Percentiles rank a stretch among this genome's conserved stretches.
phyloP scores from a whole-genome alignment of 2,329 filamentous ascomycete genomes.

The Paracoccidioides brasiliensis region DNA sequence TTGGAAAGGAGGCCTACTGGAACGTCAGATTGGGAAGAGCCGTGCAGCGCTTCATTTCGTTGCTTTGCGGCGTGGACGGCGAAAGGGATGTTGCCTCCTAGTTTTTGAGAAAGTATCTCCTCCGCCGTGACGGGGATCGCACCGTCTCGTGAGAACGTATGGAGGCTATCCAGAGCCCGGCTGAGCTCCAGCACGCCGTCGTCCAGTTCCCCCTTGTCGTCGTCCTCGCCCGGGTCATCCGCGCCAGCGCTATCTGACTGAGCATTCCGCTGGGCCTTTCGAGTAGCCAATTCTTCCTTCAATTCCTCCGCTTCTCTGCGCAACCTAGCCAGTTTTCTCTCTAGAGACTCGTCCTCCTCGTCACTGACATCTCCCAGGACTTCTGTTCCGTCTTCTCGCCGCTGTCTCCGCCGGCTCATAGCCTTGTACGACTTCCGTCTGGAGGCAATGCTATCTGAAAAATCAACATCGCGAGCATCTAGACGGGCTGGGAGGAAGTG shows the following conservation, averaged over 20 bases:
- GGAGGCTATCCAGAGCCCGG: slow-evolving; percentile 55
- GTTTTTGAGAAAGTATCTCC: slow-evolving; percentile 22
- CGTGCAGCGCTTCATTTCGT: slow-evolving; percentile 5
- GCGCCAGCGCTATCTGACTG: slow-evolving; percentile 36
- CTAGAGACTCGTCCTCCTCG: slow-evolving; percentile 64
- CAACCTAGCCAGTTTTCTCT: slow-evolving; percentile 67
- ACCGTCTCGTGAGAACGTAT: slow-evolving; percentile 19
- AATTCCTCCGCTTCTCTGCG: slow-evolving; percentile 70
- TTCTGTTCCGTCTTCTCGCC: slow-evolving; percentile 34
- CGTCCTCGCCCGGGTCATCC: slow-evolving; percentile 22
- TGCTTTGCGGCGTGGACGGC: neutral
- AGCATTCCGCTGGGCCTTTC: slow-evolving; percentile 43
- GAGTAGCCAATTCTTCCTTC: slow-evolving; percentile 37
- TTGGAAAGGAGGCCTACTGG: slow-evolving; percentile 52
- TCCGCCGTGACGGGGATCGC: slow-evolving; percentile 22
- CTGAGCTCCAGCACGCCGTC: slow-evolving; percentile 56
- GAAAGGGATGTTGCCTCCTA: slow-evolving; percentile 12
- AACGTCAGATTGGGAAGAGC: slow-evolving; percentile 9
- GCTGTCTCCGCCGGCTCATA: slow-evolving; percentile 52
- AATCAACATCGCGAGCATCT: slow-evolving; percentile 67
- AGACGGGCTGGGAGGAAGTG: slow-evolving; percentile 65
- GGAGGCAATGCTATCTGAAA: slow-evolving; percentile 74
- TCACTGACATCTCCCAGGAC: slow-evolving; percentile 65
- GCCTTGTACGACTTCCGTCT: slow-evolving; percentile 76
- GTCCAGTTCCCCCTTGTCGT: slow-evolving; percentile 30